These are phyloP conservation scores for Salix brachista DNA, from an alignment of 345 rosid species.

Conservation along the genomic window DNA sequence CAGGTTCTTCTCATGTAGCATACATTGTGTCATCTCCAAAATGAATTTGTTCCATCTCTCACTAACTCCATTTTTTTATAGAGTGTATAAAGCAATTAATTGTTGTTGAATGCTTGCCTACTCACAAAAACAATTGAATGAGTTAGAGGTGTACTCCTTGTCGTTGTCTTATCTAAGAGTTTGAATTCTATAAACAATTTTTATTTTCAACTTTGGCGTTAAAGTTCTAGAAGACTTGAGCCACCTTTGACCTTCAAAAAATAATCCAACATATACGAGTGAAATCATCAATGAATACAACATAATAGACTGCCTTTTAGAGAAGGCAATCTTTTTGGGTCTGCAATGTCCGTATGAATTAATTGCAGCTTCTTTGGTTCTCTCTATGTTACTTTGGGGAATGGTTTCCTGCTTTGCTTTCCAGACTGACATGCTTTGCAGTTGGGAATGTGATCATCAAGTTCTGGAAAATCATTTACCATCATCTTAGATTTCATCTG, in stretches of 20 bases:
- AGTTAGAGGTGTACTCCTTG: conserved; percentile 1
- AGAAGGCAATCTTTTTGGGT: background rate
- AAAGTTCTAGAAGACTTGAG: background rate
- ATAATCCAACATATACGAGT: background rate
- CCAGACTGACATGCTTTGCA: background rate
- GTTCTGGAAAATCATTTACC: background rate
- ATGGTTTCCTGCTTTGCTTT: background rate
- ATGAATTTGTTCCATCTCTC: background rate
- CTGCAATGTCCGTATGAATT: background rate
- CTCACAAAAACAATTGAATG: background rate
- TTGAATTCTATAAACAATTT: background rate
- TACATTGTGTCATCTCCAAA: background rate
- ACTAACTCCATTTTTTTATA: background rate
- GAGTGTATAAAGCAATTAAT: background rate
- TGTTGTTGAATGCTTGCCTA: background rate
- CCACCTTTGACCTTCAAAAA: background rate
- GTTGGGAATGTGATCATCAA: background rate
- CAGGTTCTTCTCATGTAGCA: background rate
- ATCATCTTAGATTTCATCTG: background rate
- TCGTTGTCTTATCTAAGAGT: background rate
- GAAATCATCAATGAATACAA: conserved; percentile 3
- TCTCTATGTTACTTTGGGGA: background rate
- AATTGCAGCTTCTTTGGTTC: background rate
- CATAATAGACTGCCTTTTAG: background rate
- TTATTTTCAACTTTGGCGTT: background rate